Base-by-base conservation (phyloP, 768 basidiomycete genomes). In the Hygrophoropsis aurantiaca region DNA sequence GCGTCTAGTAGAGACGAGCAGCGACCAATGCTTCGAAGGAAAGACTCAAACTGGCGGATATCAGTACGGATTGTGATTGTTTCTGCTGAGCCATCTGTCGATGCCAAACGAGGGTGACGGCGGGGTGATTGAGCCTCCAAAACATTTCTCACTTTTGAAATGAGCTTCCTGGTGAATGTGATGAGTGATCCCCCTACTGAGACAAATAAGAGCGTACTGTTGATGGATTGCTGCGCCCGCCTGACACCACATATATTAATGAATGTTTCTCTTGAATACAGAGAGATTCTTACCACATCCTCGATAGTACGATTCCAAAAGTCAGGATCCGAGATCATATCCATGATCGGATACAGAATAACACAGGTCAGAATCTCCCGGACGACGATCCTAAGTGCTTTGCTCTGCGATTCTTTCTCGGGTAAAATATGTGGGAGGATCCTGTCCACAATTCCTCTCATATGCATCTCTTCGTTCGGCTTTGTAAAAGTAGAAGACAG, bases 261-360 rank as follows among this genome's bases (percentile, higher is more conserved):
- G 26, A 13, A 34, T 23, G 24, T 32, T 11, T 20, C 24, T 46
- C 53, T 19, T 58, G 46, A 8, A 21, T 3, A 8, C 37, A 37
- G 27, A 20, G 9, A 11, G n/a, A 36, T 40, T 73, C 90, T 68
- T 63, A 93, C 94, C 71, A 90, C 81, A 69, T 94, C 85, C 65
- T 97, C 94, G 41, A 97, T 89, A 30, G 82, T 80, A 48, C 82
- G 76, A 69, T 99, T 99, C 94, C 94, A 97, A 54, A 97, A 97
- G 65, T 99, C 97, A 4, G 94, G 91, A 64, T 99, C 97, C 23
- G 88, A 78, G 27, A 97, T 61, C 85, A 95, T 90, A 40, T 97
- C 91, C 75, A 95, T 84, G 44, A 95, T 66, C 11, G 95, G 94
- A 59, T 88, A 84, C 33, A 97, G 59, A 3, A 95, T 82, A 2